Evolutionary conservation across 2,329 filamentous ascomycete species (phyloP).

Genomic region (Alternaria alternata): DNA sequence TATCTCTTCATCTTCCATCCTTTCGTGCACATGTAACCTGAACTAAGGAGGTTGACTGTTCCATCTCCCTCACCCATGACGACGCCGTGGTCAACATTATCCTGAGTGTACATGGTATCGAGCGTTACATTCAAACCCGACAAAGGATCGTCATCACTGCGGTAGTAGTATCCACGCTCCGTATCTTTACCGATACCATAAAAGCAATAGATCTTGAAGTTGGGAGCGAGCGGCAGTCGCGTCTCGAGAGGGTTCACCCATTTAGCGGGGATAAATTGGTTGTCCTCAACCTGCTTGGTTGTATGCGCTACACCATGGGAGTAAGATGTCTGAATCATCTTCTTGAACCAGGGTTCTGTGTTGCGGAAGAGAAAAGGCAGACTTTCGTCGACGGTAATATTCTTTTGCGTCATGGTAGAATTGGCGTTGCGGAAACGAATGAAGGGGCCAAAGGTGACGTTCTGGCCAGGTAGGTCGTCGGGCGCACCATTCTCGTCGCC

Average conservation of each 20-base stretch:
- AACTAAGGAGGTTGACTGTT: constrained; percentile 90
- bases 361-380: constrained; percentile 79
- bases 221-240: constrained; percentile 83
- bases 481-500: constrained; percentile 87
- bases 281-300: constrained; percentile 76
- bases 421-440: constrained; percentile 79
- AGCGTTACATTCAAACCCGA: constrained; percentile 71
- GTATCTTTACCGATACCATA: constrained; percentile 95
- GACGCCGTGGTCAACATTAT: constrained; percentile 80
- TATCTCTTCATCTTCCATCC: constrained; percentile 95
- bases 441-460: constrained; percentile 78
- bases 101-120: constrained; percentile 59
- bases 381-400: constrained; percentile 82
- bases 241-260: constrained; percentile 97
- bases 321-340: constrained; percentile 77
- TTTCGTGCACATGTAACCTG: constrained; percentile 95
- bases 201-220: constrained; percentile 95
- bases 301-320: constrained; percentile 89
- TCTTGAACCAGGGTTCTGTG: constrained; percentile 84
- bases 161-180: constrained; percentile 92
- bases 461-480: constrained; percentile 80
- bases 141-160: constrained; percentile 70
- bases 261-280: constrained; percentile 65
- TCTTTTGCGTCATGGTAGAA: constrained; percentile 61
- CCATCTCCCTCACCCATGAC: constrained; percentile 95